These are phyloP conservation scores for Lindgomyces ingoldianus DNA, from an alignment of 495 filamentous ascomycete species.

Conservation along the genomic window DNA sequence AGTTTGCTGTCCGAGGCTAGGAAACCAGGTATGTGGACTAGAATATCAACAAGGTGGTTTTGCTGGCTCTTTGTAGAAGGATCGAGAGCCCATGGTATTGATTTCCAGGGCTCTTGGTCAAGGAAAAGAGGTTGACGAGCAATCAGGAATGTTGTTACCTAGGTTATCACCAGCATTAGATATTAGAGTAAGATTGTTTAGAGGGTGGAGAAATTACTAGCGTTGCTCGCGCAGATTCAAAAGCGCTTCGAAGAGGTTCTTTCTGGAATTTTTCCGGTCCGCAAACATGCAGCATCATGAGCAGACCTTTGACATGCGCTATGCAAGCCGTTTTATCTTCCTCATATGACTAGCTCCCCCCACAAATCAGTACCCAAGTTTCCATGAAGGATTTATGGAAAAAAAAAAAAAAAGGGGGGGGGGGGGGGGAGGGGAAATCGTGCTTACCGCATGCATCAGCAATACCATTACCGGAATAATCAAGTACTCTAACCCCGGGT, in stretches of 20 bases:
- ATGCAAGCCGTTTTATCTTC: slow-evolving; percentile 13
- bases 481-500: slow-evolving; percentile 12
- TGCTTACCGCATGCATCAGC: slow-evolving; percentile 27
- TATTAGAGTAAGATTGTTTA: background rate
- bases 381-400: background rate
- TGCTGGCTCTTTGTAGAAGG: slow-evolving; percentile 18
- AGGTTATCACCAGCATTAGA: background rate
- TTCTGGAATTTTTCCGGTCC: slow-evolving; percentile 20
- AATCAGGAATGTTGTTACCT: slow-evolving; percentile 4
- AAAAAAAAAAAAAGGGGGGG: background rate
- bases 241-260: slow-evolving; percentile 13
- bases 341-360: slow-evolving; percentile 13
- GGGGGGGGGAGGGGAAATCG: too few relatives aligned
- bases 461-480: slow-evolving; percentile 23
- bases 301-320: slow-evolving; percentile 20
- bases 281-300: slow-evolving; percentile 15
- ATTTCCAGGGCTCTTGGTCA: slow-evolving; percentile 10
- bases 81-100: slow-evolving; percentile 21
- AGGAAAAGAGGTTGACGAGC: slow-evolving; percentile 21
- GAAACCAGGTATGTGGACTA: slow-evolving; percentile 20
- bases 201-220: slow-evolving; percentile 2
- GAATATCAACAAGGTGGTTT: slow-evolving; percentile 22
- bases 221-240: slow-evolving; percentile 19
- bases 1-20: slow-evolving; percentile 18
- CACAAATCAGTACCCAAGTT: background rate